phyloP scores from a whole-genome alignment of 2,329 filamentous ascomycete genomes.

The Arthroderma sp. region DNA sequence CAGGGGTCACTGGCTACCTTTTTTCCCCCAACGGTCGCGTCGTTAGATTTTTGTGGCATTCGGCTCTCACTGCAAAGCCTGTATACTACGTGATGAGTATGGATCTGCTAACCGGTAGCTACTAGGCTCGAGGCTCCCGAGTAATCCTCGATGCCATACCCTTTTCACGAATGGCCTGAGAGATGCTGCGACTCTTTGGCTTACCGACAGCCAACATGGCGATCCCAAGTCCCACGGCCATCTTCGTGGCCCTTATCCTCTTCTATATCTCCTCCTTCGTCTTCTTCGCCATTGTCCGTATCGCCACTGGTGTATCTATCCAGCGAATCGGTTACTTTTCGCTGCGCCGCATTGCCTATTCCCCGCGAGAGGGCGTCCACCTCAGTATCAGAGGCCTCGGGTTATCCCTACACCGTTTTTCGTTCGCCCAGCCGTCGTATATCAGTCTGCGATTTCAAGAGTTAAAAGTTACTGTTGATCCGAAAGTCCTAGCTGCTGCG shows the following conservation, averaged over 20 bases:
- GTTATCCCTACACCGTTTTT: slow-evolving; percentile 78
- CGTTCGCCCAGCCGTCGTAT: slow-evolving; percentile 95
- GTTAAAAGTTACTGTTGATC: slow-evolving; percentile 68
- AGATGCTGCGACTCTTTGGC: slow-evolving; percentile 6
- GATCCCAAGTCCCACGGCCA: slow-evolving; percentile 54
- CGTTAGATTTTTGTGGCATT: too few relatives aligned
- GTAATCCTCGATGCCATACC: slow-evolving; percentile 9
- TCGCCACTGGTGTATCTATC: slow-evolving; percentile 86
- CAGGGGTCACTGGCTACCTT: not conserved
- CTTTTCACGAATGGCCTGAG: slow-evolving; percentile 5
- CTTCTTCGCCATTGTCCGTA: slow-evolving; percentile 80
- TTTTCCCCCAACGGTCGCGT: too few relatives aligned
- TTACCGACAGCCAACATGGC: slow-evolving; percentile 23
- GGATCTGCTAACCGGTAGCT: too few relatives aligned
- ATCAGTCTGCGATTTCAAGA: slow-evolving; percentile 80
- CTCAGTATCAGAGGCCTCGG: slow-evolving; percentile 84
- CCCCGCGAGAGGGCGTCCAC: slow-evolving; percentile 73
- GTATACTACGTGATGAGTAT: too few relatives aligned
- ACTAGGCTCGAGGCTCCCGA: slow-evolving; percentile 7
- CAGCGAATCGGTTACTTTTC: slow-evolving; percentile 91
- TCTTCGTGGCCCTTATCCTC: slow-evolving; percentile 73
- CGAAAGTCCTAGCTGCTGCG: slow-evolving; percentile 37
- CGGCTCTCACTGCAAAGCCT: too few relatives aligned
- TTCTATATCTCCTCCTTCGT: slow-evolving; percentile 87
- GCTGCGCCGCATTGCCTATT: slow-evolving; percentile 78